A percentile compares a stretch with the other conserved stretches of the same genome.
phyloP scores from a whole-genome alignment of 2,329 filamentous ascomycete genomes.

The Monosporascus sp. region DNA sequence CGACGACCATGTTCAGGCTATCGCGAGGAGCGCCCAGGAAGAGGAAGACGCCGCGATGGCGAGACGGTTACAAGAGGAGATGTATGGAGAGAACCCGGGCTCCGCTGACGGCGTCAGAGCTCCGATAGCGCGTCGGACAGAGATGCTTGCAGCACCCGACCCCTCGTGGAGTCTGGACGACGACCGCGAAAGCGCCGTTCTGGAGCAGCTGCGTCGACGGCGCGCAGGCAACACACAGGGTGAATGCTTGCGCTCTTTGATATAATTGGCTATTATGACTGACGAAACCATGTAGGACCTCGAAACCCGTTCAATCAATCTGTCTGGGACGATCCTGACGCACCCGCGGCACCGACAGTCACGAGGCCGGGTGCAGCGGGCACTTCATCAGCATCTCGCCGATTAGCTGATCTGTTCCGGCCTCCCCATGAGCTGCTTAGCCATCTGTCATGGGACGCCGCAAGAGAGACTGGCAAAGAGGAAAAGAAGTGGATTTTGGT shows the following conservation, averaged over 20 bases:
- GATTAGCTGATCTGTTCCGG: conserved; percentile 85
- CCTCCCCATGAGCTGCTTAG: conserved; percentile 90
- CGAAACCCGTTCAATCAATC: conserved; percentile 27
- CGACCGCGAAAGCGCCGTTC: conserved; percentile 54
- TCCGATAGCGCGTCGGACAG: conserved; percentile 84
- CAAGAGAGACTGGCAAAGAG: conserved; percentile 79
- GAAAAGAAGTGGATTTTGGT: conserved; percentile 91
- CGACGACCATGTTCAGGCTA: conserved; percentile 35
- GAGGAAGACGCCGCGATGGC: conserved; percentile 95
- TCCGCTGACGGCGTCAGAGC: conserved; percentile 61
- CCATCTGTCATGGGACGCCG: conserved; percentile 73
- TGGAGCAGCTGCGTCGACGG: conserved; percentile 58
- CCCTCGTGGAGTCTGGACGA: conserved; percentile 47
- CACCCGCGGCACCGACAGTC: conserved; percentile 32
- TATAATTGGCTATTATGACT: conserved; percentile 1
- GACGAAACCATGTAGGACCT: conserved; percentile 5
- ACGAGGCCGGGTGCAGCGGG: conserved; percentile 32
- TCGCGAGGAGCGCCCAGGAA: conserved; percentile 49
- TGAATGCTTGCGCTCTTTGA: conserved; percentile 4
- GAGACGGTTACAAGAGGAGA: conserved; percentile 82
- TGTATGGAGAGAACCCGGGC: conserved; percentile 54
- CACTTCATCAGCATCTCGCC: conserved; percentile 64
- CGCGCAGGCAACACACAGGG: conserved; percentile 22
- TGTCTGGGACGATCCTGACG: conserved; percentile 36
- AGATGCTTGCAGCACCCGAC: conserved; percentile 77